Evolutionary conservation across 1,139 yeast genomes (phyloP).

Genomic region (Yamadazyma aaseri): DNA sequence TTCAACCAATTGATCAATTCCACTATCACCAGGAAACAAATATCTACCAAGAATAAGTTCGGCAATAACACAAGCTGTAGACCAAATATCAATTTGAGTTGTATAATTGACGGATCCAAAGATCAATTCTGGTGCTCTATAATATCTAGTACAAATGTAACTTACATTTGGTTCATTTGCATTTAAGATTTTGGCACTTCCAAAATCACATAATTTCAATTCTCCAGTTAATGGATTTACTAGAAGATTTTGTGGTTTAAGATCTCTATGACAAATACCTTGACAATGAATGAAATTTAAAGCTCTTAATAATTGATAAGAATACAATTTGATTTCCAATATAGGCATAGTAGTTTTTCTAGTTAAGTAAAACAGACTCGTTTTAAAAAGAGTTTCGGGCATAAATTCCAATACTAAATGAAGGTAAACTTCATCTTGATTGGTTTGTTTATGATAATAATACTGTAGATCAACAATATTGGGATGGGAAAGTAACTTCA

Average conservation of each 20-base stretch:
- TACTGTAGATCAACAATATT: slow-evolving; percentile 87
- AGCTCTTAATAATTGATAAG: slow-evolving; percentile 89
- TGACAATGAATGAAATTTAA: slow-evolving; percentile 85
- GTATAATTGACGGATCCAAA: slow-evolving; percentile 91
- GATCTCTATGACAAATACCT: slow-evolving; percentile 93
- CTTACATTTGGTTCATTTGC: slow-evolving; percentile 72
- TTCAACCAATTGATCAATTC: slow-evolving; percentile 95
- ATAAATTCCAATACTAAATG: slow-evolving; percentile 87
- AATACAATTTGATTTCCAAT: slow-evolving; percentile 82
- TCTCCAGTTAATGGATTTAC: slow-evolving; percentile 66
- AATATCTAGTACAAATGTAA: slow-evolving; percentile 76
- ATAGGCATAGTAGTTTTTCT: slow-evolving; percentile 82
- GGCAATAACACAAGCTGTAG: slow-evolving; percentile 98
- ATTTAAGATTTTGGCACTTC: slow-evolving; percentile 75
- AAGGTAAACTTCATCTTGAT: slow-evolving; percentile 75
- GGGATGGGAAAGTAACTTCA: slow-evolving; percentile 84
- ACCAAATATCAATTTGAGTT: slow-evolving; percentile 97
- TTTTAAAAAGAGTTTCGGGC: slow-evolving; percentile 94
- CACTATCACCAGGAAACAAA: slow-evolving; percentile 94
- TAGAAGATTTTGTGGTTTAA: slow-evolving; percentile 75
- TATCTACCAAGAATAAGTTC: slow-evolving; percentile 95
- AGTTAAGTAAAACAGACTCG: slow-evolving; percentile 77
- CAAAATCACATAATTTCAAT: slow-evolving; percentile 78
- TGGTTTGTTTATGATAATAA: slow-evolving; percentile 80
- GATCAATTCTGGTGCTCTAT: slow-evolving; percentile 83